Conservation (phyloP, 2,329 filamentous ascomycete species). For the Ceratocystis huliohia region DNA sequence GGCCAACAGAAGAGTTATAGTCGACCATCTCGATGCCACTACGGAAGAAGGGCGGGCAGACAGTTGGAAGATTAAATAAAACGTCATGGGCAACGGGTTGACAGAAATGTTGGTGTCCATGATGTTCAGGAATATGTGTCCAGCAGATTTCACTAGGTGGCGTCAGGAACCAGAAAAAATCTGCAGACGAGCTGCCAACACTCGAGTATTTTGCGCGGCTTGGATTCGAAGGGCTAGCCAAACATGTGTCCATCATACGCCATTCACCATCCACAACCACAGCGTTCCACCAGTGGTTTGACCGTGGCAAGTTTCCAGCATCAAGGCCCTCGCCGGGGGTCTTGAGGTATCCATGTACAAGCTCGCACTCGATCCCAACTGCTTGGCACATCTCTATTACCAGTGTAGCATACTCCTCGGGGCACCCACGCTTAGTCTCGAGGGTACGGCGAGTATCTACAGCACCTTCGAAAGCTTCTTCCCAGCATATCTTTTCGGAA, state of each 20-base stretch:
- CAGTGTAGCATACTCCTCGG: constrained; percentile 77
- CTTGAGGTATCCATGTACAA: constrained; percentile 84
- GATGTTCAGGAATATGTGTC: constrained; percentile 82
- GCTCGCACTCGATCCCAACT: constrained; percentile 74
- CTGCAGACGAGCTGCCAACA: constrained; percentile 54
- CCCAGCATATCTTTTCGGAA: constrained; percentile 87
- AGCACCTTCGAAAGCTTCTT: constrained; percentile 81
- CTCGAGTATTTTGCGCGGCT: constrained; percentile 65
- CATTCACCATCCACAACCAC: constrained; percentile 88
- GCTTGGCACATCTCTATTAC: constrained; percentile 90
- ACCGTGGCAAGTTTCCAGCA: constrained; percentile 64
- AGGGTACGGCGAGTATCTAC: constrained; percentile 75
- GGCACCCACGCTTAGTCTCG: constrained; percentile 68
- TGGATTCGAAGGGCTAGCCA: constrained; percentile 85
- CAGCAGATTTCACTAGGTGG: constrained; percentile 84
- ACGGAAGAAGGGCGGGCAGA: constrained; percentile 79
- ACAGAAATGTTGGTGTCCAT: constrained; percentile 83
- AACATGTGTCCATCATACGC: constrained; percentile 88
- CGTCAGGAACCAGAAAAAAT: constrained; percentile 88
- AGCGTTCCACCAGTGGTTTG: constrained; percentile 97
- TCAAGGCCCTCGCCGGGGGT: constrained; percentile 73
- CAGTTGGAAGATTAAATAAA: constrained; percentile 71
- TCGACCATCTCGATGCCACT: constrained; percentile 67
- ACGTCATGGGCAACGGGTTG: constrained; percentile 78
- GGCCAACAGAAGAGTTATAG: constrained; percentile 76